A percentile compares a stretch with the other conserved stretches of the same genome.
Conservation (phyloP, 2,329 filamentous ascomycete species). For the Colletotrichum chlorophyti region DNA sequence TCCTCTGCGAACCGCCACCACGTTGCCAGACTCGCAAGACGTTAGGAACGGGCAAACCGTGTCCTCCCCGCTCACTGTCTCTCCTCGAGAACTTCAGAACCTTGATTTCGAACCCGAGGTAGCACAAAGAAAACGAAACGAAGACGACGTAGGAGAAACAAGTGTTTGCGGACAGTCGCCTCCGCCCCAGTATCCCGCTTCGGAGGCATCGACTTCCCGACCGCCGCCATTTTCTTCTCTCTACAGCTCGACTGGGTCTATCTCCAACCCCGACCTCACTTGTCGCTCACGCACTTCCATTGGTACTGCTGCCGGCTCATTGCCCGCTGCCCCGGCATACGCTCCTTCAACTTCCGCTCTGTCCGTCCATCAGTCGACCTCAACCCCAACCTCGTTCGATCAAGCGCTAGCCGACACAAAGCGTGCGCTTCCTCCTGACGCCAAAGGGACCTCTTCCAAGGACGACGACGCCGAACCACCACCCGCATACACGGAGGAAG, state of each 20-base stretch:
- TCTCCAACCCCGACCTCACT: conserved; percentile 42
- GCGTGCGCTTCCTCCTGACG: conserved; percentile 81
- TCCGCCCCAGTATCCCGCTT: conserved; percentile 65
- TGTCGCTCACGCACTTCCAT: conserved; percentile 32
- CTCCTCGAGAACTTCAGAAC: neutral
- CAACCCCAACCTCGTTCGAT: conserved; percentile 47
- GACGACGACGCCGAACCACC: conserved; percentile 89
- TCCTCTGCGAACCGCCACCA: conserved; percentile 43
- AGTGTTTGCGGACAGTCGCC: conserved; percentile 52
- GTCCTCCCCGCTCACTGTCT: conserved; percentile 44
- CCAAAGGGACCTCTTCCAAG: conserved; percentile 79
- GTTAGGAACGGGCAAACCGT: conserved; percentile 50
- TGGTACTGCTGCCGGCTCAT: conserved; percentile 1
- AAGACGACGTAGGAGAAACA: conserved; percentile 15
- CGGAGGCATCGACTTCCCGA: conserved; percentile 59
- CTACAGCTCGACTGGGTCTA: conserved; percentile 51
- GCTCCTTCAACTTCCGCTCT: conserved; percentile 49
- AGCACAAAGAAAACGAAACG: neutral
- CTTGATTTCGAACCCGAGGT: conserved; percentile 26
- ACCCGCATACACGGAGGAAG: conserved; percentile 95
- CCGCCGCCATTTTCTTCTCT: conserved; percentile 69
- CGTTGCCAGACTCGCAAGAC: conserved; percentile 55
- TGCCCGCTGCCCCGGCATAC: conserved; percentile 60
- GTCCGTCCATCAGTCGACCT: conserved; percentile 41
- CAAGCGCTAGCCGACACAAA: conserved; percentile 77